Conservation (phyloP, 2,329 filamentous ascomycete genomes). For the Claviceps arundinis region DNA sequence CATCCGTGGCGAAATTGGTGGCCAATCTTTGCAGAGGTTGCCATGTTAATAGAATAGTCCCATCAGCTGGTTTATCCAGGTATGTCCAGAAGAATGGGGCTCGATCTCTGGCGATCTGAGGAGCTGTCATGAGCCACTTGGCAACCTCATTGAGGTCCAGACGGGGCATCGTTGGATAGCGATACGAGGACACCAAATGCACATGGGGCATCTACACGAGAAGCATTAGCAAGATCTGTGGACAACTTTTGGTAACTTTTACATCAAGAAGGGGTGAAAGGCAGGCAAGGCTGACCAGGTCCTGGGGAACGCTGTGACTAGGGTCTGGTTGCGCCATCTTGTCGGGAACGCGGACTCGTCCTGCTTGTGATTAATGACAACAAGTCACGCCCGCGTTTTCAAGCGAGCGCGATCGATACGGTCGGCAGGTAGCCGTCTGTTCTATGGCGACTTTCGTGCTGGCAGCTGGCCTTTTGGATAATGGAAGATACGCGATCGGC, state of each 20-base stretch:
- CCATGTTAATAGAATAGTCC: slow-evolving; percentile 76
- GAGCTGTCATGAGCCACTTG: slow-evolving; percentile 70
- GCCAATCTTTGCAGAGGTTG: slow-evolving; percentile 62
- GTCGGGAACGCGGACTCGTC: slow-evolving; percentile 3
- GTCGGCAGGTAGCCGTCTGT: neutral
- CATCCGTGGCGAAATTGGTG: slow-evolving; percentile 75
- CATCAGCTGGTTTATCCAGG: slow-evolving; percentile 68
- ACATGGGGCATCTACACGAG: slow-evolving; percentile 62
- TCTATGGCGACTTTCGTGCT: neutral
- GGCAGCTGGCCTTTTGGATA: neutral
- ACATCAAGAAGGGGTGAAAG: neutral
- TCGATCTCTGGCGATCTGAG: slow-evolving; percentile 70
- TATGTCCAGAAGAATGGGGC: slow-evolving; percentile 91
- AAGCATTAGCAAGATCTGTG: slow-evolving; percentile 9
- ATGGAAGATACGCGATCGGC: neutral
- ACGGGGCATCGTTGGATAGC: slow-evolving; percentile 61
- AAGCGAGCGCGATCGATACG: neutral
- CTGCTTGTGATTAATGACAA: neutral
- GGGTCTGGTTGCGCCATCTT: slow-evolving; percentile 29
- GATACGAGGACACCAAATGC: slow-evolving; percentile 73
- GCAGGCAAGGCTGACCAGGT: slow-evolving; percentile 21
- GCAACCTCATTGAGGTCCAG: slow-evolving; percentile 66
- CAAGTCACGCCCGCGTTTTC: neutral
- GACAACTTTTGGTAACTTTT: neutral
- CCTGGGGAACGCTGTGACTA: slow-evolving; percentile 28